These are phyloP conservation scores for Cercospora canescens DNA, from an alignment of 2,329 filamentous ascomycete genomes.

Conservation along the genomic window DNA sequence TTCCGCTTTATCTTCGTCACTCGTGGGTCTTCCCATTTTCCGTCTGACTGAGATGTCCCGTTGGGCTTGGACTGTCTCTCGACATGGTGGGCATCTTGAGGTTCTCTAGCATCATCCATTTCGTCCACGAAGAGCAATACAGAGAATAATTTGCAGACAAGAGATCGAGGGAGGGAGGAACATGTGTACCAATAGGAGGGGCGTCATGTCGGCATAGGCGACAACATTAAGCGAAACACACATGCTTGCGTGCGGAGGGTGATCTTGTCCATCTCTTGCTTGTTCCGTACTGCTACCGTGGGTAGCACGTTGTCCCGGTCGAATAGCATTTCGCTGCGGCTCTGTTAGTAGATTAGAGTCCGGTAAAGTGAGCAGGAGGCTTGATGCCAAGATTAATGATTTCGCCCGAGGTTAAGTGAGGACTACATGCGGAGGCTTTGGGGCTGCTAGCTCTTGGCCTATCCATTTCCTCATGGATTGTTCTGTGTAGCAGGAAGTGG, in stretches of 20 bases:
- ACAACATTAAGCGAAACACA: not conserved
- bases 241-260: not conserved
- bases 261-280: not conserved
- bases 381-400: not conserved
- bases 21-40: slow-evolving; percentile 11
- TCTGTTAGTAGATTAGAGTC: not conserved
- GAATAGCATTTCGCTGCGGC: not conserved
- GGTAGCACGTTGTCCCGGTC: not conserved
- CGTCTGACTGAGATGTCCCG: not conserved
- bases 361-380: not conserved
- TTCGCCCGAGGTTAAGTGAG: not conserved
- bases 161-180: not conserved
- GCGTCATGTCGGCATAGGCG: not conserved
- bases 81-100: not conserved
- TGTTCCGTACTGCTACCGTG: not conserved
- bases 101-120: not conserved
- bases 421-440: not conserved
- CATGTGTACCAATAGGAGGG: not conserved
- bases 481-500: too few relatives aligned
- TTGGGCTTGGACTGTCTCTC: not conserved
- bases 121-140: not conserved
- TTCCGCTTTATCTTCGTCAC: slow-evolving; percentile 12
- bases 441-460: not conserved
- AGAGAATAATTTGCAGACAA: not conserved
- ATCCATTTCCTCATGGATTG: not conserved